Base-by-base conservation (phyloP, 108 stramenopile genomes). In the Cyclotella atomus region DNA sequence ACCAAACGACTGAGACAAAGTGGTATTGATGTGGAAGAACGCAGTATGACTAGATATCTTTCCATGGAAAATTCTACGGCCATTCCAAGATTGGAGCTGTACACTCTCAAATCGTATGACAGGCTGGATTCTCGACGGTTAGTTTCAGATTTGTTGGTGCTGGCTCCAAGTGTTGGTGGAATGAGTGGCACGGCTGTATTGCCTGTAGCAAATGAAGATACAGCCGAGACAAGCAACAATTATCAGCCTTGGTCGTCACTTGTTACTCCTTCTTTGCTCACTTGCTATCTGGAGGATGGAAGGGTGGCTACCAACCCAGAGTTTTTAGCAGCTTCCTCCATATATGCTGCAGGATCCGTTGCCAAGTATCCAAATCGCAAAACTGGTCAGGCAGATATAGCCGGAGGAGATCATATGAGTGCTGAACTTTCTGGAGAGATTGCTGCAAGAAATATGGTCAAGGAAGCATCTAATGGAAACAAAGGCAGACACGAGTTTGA, bases 101-200 rank as follows among this genome's bases (percentile, higher is more conserved):
- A 92, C 69, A 88, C 90, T 0, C 91, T 89, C 47, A 91, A 91
- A 75, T 81, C 89, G 3, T 91, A 86, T 63, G 94, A 95, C 77
- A 71, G 83, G 35, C 19, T 95, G 71, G 94, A 92, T 68, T 78
- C 89, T 0, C 66, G 67, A 15, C 43, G 89, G 23, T 69, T 68
- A 2, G n/a, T 57, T 0, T 45, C 88, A 14, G 89, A 95, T 74
- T 61, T 88, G 54, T 34, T 95, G 2, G 88, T 95, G 0, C 21
- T 92, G 24, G 88, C 91, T 38, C 91, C 93, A 14, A 82, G 87
- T 59, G 82, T 87, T 17, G 81, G 79, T 73, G 91, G 93, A 4
- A 19, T 78, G 33, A 78, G 76, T 32, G 93, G 93, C 15, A 88
- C 84, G 27, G 91, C 93, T 12, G 85, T 80, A 17, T 59, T 90